Base-by-base conservation (phyloP, 345 rosid genomes). In the Pistacia atlantica region DNA sequence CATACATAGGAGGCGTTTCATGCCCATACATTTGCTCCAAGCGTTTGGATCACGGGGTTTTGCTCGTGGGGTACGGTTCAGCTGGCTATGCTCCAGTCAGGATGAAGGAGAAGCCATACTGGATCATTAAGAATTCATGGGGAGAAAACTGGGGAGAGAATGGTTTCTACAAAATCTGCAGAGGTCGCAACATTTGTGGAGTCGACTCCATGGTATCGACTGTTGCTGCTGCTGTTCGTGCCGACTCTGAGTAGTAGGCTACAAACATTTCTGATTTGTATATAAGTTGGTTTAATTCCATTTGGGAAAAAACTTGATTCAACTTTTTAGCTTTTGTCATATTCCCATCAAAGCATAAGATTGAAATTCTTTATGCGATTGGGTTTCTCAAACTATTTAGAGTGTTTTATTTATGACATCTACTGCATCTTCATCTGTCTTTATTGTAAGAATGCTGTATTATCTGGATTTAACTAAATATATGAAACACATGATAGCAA, bases 121-220 rank as follows among this genome's bases (percentile, higher is more conserved):
- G 98, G 98, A 80, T 92, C 79, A 92, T 92, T 74, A 94, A 94
- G 92, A 94, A 94, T 72, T 92, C 98, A 0, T 92, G 98, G 98
- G 98, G 98, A 37, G 90, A 85, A 67, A 84, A 10, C 69, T 94
- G 98, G 98, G 98, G 98, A 48, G 97, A 95, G 89, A 88, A 74
- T 4, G 98, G 98, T 22, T 95, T 37, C 81, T 95, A 95, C 86
- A 91, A 88, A 79, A 91, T 95, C 82, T 95, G 98, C 90, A 82
- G 80, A 71, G 97, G 97, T 33, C 89, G 92, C 80, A 93, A 95
- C 77, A 67, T 91, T 25, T 95, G 98, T 73, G 98, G 98, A 1
- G 97, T 95, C 0, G 98, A 95, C 80, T 91, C 97, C 55, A 84
- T 95, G 89, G 98, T 95, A 62, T 93, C 98, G 13, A 87, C 97